phyloP scores from a whole-genome alignment of 2,329 filamentous ascomycete genomes.

The Scytalidium sp. region DNA sequence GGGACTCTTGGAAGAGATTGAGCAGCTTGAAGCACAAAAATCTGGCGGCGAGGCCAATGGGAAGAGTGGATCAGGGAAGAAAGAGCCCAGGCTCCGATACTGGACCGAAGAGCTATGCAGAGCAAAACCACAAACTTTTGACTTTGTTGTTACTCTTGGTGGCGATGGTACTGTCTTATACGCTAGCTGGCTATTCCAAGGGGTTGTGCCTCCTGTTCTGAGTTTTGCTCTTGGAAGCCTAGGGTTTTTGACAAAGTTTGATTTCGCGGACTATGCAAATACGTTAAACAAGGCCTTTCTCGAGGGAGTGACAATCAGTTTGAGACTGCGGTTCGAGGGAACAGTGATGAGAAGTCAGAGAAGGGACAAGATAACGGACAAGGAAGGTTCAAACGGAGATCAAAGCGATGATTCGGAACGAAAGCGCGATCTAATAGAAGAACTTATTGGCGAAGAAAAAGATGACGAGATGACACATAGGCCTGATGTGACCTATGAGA shows the following conservation, averaged over 20 bases:
- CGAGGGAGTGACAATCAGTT: constrained; percentile 83
- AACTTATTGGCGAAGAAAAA: constrained; percentile 81
- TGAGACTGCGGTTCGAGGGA: constrained; percentile 87
- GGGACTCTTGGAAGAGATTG: constrained; percentile 64
- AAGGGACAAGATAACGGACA: constrained; percentile 29
- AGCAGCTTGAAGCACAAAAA: constrained; percentile 38
- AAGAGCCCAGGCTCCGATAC: constrained; percentile 60
- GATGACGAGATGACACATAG: constrained; percentile 82
- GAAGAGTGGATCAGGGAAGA: constrained; percentile 13
- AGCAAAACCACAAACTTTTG: constrained; percentile 79
- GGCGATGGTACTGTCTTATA: constrained; percentile 98
- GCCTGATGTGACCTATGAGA: constrained; percentile 82
- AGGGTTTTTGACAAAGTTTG: constrained; percentile 95
- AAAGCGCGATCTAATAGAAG: constrained; percentile 75
- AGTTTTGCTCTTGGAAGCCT: constrained; percentile 89
- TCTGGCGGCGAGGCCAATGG: constrained; percentile 28
- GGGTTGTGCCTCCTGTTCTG: constrained; percentile 88
- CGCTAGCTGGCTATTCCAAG: constrained; percentile 94
- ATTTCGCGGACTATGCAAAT: constrained; percentile 71
- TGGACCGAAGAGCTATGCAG: constrained; percentile 82
- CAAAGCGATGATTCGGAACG: constrained; percentile 31
- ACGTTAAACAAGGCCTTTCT: constrained; percentile 71
- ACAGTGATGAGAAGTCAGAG: constrained; percentile 82
- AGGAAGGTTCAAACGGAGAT: constrained; percentile 16
- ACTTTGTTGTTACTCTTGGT: constrained; percentile 88